Evolutionary conservation across 306 rosid genomes (phyloP), one percentile per base, ranked within the genome.

Genomic region (Astragalus glycyphyllos): DNA sequence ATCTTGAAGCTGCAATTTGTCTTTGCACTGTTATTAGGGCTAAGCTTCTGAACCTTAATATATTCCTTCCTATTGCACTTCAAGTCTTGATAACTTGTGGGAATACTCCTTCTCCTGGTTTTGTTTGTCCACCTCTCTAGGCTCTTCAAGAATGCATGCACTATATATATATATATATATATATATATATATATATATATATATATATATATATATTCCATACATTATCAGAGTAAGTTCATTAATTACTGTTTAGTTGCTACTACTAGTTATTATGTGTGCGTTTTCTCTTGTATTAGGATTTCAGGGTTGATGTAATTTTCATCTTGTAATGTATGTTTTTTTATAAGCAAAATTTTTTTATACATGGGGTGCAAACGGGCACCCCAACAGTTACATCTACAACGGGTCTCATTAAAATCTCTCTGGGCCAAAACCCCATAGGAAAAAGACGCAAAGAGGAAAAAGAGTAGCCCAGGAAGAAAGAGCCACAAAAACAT

Each of bases 1-100:
- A 93, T 73, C 85, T 93, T 41, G 97, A 93, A 79, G 98, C 98
- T 5, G 97, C 98, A 0, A 71, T 93, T 56, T 93, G 98, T 57
- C 93, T 90, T 31, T 93, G 98, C 86, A 87, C 90, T 7, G 67
- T 77, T 11, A 87, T 93, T 68, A 83, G 92, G 82, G 68, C 84
- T 69, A 88, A 77, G 88, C 88, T 93, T 74, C 86, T 90, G 3
- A 90, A 88, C 79, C 84, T 93, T 4, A 88, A 90, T 70, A 81
- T 93, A 14, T 88, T 79, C 68, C 55, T 90, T 59, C 98, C 98
- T 45, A 87, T 90, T 40, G 94, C 98, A 6, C 96, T 90, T 34
- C 96, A 93, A 72, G 87, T 83, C 17, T 77, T 90, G 4, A 53
- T 79, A 6, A 93, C 92, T 50, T 93, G 98, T 8, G 97, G 96